Base-by-base conservation (phyloP, 2,329 filamentous ascomycete species). In the Canariomyces notabilis region DNA sequence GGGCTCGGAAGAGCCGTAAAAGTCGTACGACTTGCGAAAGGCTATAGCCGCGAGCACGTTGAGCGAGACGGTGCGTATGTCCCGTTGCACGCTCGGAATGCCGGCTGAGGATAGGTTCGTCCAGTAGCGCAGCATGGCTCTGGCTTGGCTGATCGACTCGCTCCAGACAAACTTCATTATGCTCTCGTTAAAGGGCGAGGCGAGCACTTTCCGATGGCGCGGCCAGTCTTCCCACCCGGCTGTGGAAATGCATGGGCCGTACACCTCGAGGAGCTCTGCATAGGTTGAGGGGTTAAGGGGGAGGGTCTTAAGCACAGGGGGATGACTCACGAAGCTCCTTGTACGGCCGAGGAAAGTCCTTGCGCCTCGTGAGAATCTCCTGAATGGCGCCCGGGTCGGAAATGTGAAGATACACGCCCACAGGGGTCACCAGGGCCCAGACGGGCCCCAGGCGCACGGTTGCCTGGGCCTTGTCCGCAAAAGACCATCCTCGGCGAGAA, bases 81-180 rank as follows among this genome's bases (percentile, higher is more conserved):
- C 58, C 34, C 55, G 50, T 14, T 57, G 46, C 2, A 44, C 15
- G 15, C 52, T 56, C 2, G 42, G 18, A 2, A 59, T 55, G 5
- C 54, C 54, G 0, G 33, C 42, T 16, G 4, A 6, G 11, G 37
- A n/a, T 15, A 33, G 19, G 4, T 29, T 3, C 19, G 21, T 31
- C 59, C 60, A 61, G 4, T 32, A 56, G 2, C 38, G 39, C 8
- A 56, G 19, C 57, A 60, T 61, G 1, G 47, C 54, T n/a, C 37
- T 51, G 4, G 59, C 49, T 47, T 60, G 58, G 3, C 50, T 49
- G 0, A 61, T 31, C 1, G 55, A 52, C 26, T 63, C 60, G 1
- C 49, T 50, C 60, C 61, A 64, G 9, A 63, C 61, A n/a, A 51
- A 57, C 5, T 49, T 47, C 53, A 59, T 63, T 8, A 57, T 55